These are phyloP conservation scores for Sporothrix globosa DNA, from an alignment of 2,329 filamentous ascomycete genomes.

Conservation along the genomic window DNA sequence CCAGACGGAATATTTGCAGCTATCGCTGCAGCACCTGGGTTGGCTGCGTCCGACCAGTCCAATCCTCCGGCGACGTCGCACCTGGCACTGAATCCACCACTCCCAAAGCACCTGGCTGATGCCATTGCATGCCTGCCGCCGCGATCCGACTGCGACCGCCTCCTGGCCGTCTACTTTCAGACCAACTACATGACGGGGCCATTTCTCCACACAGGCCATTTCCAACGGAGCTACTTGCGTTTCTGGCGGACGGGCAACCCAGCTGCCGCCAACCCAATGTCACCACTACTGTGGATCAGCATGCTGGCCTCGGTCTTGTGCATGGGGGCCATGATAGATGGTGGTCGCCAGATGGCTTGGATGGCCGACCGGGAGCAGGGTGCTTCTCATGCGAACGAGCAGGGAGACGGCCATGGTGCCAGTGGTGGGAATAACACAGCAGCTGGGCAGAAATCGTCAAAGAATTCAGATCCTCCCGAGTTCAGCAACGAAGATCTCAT, in stretches of 20 bases:
- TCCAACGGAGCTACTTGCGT: conserved; percentile 53
- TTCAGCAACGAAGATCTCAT: conserved; percentile 39
- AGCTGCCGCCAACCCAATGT: conserved; percentile 41
- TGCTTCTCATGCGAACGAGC: neutral
- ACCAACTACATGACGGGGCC: conserved; percentile 46
- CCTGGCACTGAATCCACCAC: neutral
- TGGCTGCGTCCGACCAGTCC: neutral
- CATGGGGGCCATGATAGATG: conserved; percentile 42
- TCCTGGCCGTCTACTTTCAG: conserved; percentile 48
- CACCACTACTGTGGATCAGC: conserved; percentile 55
- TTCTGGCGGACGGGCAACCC: conserved; percentile 47
- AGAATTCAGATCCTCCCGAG: conserved; percentile 37
- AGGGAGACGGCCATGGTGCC: neutral
- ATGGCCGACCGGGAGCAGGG: conserved; percentile 29
- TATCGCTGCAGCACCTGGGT: conserved; percentile 25
- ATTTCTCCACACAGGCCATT: conserved; percentile 50
- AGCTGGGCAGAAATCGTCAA: neutral
- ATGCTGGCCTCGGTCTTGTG: conserved; percentile 54
- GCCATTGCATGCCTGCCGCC: conserved; percentile 45
- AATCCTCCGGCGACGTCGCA: neutral
- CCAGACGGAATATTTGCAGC: conserved; percentile 45
- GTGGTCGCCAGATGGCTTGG: conserved; percentile 40
- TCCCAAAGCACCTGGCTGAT: conserved; percentile 41
- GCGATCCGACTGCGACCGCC: conserved; percentile 44
- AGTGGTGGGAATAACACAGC: neutral